Base-by-base conservation (phyloP, 306 rosid species). In the Oxytropis ochrocephala region DNA sequence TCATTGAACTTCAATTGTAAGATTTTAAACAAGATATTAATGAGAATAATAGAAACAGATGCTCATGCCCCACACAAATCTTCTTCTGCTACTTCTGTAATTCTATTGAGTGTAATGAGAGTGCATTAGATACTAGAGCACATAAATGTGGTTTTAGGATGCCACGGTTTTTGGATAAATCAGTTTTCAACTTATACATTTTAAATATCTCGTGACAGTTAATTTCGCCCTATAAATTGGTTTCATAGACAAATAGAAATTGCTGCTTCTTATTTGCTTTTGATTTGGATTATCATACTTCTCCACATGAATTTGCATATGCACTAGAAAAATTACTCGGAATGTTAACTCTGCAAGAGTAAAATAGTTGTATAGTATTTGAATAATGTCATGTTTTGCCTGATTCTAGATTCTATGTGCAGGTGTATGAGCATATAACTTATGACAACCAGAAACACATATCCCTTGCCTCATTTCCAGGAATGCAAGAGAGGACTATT, bases 371-470 rank as follows among this genome's bases (percentile, higher is more conserved):
- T n/a, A n/a, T n/a, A 17, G 16, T 41, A 74, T 51, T 24, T 27
- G 38, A 24, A 18, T 21, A 35, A 19, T 63, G 21, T 49, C 5
- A 65, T 11, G 17, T n/a, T 70, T 51, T 41, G 7, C 62, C 4
- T 74, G 33, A 43, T 35, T 73, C 54, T 39, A 57, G 43, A 72
- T 71, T 46, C 62, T 72, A 38, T 38, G 16, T 70, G 58, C 82
- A 86, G 98, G 96, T 89, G 7, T 87, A 92, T 16, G 96, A 90
- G 75, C 82, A 90, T 72, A 73, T 90, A 64, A 88, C 89, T 18
- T 90, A 74, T 49, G 87, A 78, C 54, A 72, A 72, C 33, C 82
- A 67, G 67, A 83, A 86, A 58, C 98, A 92, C 75, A 75, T 76
- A 46, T 90, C 93, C 59, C 93, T 92, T 18, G 98, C 89, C 73